Conservation (phyloP, 2,329 filamentous ascomycete genomes). For the Sphaceloma murrayae region DNA sequence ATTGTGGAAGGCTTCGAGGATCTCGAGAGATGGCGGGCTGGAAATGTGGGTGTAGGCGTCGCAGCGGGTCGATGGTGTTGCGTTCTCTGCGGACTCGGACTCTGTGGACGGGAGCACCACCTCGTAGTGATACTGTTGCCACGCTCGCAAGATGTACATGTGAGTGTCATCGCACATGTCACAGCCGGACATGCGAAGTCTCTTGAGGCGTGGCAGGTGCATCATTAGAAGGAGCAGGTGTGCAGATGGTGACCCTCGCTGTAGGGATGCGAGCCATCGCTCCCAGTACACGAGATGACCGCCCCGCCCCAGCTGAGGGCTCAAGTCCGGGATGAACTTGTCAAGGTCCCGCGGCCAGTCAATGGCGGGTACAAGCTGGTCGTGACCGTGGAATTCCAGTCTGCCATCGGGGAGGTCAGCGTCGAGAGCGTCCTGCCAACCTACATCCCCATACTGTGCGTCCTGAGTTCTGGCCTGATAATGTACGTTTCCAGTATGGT, state of each 20-base stretch:
- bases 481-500: too few relatives aligned
- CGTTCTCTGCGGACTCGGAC: too few relatives aligned
- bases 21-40: not conserved
- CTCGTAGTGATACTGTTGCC: not conserved
- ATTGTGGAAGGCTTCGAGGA: not conserved
- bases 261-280: not conserved
- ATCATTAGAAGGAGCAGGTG: not conserved
- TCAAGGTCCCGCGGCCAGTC: too few relatives aligned
- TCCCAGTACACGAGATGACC: too few relatives aligned
- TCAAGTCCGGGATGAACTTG: too few relatives aligned
- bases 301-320: too few relatives aligned
- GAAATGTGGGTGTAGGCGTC: not conserved
- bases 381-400: too few relatives aligned
- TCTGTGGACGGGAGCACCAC: too few relatives aligned
- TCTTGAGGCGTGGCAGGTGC: constrained; percentile 8
- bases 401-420: too few relatives aligned
- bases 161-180: not conserved
- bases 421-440: too few relatives aligned
- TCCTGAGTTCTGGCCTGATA: constrained; percentile 6
- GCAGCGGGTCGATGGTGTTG: not conserved
- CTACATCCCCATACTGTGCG: too few relatives aligned
- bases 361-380: too few relatives aligned
- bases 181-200: not conserved
- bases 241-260: constrained; percentile 1
- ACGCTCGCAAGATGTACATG: not conserved